Conservation (phyloP, 306 rosid species). For the Sicyos baderoa region DNA sequence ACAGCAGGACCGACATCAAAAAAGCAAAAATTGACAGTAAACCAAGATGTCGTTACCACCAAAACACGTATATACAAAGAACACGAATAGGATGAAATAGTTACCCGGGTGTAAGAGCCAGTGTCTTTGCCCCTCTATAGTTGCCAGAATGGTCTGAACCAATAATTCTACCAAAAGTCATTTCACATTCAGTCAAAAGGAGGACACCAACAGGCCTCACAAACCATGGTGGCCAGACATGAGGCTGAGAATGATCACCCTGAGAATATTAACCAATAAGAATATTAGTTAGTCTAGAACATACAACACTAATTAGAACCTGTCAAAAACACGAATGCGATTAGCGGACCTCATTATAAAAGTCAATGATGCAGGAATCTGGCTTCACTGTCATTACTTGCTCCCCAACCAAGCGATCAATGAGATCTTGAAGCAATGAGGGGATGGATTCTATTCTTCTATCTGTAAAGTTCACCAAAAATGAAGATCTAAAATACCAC, state of each 20-base stretch:
- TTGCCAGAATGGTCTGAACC: slow-evolving; percentile 67
- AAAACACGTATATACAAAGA: background rate
- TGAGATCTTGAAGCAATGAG: slow-evolving; percentile 59
- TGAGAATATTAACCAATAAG: slow-evolving; percentile 26
- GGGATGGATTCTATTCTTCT: slow-evolving; percentile 70
- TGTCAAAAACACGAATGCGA: slow-evolving; percentile 8
- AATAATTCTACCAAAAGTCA: slow-evolving; percentile 68
- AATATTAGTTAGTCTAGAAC: slow-evolving; percentile 22
- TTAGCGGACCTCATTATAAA: slow-evolving; percentile 67
- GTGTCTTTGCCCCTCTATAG: slow-evolving; percentile 56
- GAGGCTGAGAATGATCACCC: slow-evolving; percentile 94
- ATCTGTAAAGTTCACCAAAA: slow-evolving; percentile 48
- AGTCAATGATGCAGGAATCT: slow-evolving; percentile 79
- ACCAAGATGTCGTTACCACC: background rate
- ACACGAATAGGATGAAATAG: background rate
- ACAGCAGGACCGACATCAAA: background rate
- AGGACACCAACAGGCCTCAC: slow-evolving; percentile 74
- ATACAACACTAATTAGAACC: background rate
- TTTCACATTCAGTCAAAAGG: slow-evolving; percentile 78
- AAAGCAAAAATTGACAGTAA: background rate
- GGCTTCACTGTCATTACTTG: slow-evolving; percentile 71
- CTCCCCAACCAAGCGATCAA: slow-evolving; percentile 47
- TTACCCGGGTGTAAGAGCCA: slow-evolving; percentile 85
- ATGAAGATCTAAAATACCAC: slow-evolving; percentile 10
- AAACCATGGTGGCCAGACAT: slow-evolving; percentile 66